phyloP scores from a whole-genome alignment of 306 rosid species.

The Prunus mume region DNA sequence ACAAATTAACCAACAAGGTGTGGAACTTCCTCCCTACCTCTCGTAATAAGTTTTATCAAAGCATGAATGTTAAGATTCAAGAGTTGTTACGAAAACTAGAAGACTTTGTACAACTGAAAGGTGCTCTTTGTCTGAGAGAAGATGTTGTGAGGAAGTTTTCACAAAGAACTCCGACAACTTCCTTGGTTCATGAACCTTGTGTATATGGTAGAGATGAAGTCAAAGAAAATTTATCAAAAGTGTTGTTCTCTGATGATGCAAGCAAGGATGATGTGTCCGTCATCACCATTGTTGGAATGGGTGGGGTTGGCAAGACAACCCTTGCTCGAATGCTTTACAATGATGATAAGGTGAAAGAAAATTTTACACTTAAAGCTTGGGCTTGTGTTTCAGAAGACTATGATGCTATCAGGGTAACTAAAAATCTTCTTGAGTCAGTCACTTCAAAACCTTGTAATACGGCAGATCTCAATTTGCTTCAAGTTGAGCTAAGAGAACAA shows the following conservation, averaged over 20 bases:
- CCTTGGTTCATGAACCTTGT: neutral
- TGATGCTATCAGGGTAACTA: neutral
- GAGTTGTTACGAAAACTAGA: neutral
- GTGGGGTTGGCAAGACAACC: constrained; percentile 4
- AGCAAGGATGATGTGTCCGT: neutral
- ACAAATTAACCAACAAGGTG: too few relatives aligned
- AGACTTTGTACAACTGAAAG: neutral
- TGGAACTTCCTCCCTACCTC: neutral
- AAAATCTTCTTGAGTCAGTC: neutral
- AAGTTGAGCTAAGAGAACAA: neutral
- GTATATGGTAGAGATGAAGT: neutral
- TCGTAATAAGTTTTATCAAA: neutral
- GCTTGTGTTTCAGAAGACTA: neutral
- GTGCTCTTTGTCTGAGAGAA: neutral
- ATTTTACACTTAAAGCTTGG: neutral
- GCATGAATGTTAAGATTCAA: neutral
- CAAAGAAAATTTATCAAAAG: neutral
- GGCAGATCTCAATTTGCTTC: neutral
- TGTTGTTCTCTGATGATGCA: neutral
- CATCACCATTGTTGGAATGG: constrained; percentile 2
- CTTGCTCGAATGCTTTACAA: constrained; percentile 4
- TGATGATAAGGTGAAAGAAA: neutral
- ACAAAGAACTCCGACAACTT: neutral
- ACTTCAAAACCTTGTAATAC: neutral
- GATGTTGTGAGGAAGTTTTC: neutral